phyloP scores from a whole-genome alignment of 306 rosid species.

The apple (Malus domestica) region ASM211411v1 NC_041795.1:30034501-30035000 shows the following conservation, averaged over 20 bases:
- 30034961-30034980: background rate
- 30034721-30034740: slow-evolving; percentile 77
- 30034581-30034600: slow-evolving; percentile 86
- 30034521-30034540: slow-evolving; percentile 49
- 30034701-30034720: slow-evolving; percentile 98
- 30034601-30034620: slow-evolving; percentile 84
- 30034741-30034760: slow-evolving; percentile 42
- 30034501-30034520: slow-evolving; percentile 33
- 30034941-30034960: slow-evolving; percentile 19
- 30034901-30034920: slow-evolving; percentile 34
- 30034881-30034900: slow-evolving; percentile 48
- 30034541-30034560: slow-evolving; percentile 56
- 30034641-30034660: slow-evolving; percentile 61
- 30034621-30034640: slow-evolving; percentile 90
- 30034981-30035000: slow-evolving; percentile 17
- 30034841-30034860: slow-evolving; percentile 91
- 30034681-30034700: slow-evolving; percentile 32
- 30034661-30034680: slow-evolving; percentile 19
- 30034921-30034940: slow-evolving; percentile 28
- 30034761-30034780: slow-evolving; percentile 30
- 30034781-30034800: slow-evolving; percentile 48
- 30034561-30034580: slow-evolving; percentile 79
- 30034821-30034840: slow-evolving; percentile 89
- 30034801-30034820: slow-evolving; percentile 47
- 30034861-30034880: slow-evolving; percentile 47